phyloP scores from a whole-genome alignment of 2,329 filamentous ascomycete genomes.

The Colletotrichum sp. region DNA sequence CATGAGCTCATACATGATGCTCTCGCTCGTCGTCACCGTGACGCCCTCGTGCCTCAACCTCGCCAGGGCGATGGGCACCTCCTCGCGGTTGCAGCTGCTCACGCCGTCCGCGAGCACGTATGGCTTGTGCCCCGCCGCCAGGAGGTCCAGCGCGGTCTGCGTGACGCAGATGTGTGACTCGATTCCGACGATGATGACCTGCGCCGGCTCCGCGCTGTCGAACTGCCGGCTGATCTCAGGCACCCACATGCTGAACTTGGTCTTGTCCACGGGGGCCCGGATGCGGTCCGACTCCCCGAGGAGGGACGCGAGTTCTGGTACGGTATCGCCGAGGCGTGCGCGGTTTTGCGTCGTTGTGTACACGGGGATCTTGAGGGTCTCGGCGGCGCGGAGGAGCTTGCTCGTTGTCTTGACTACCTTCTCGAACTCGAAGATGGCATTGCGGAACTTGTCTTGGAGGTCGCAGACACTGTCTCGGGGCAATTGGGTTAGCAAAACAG shows the following conservation, averaged over 20 bases:
- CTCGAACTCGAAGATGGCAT: conserved; percentile 82
- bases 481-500: background rate
- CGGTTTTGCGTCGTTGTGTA: conserved; percentile 87
- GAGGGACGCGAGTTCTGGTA: conserved; percentile 68
- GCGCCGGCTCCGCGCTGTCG: conserved; percentile 37
- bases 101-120: conserved; percentile 91
- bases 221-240: conserved; percentile 62
- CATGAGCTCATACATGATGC: conserved; percentile 87
- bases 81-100: conserved; percentile 83
- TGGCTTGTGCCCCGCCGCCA: conserved; percentile 77
- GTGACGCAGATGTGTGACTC: conserved; percentile 95
- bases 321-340: conserved; percentile 79
- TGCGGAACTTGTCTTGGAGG: conserved; percentile 90
- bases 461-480: conserved; percentile 78
- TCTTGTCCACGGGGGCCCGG: conserved; percentile 75
- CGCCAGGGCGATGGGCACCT: conserved; percentile 80
- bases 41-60: conserved; percentile 79
- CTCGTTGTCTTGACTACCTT: conserved; percentile 75
- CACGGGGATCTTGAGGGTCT: conserved; percentile 76
- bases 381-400: conserved; percentile 71
- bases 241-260: conserved; percentile 86
- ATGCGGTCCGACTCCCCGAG: conserved; percentile 48
- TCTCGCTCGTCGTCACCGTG: conserved; percentile 85
- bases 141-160: conserved; percentile 86
- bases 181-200: conserved; percentile 85